Base-by-base conservation (phyloP, 2,329 filamentous ascomycete genomes). In the Gliomastix tumulicola region DNA sequence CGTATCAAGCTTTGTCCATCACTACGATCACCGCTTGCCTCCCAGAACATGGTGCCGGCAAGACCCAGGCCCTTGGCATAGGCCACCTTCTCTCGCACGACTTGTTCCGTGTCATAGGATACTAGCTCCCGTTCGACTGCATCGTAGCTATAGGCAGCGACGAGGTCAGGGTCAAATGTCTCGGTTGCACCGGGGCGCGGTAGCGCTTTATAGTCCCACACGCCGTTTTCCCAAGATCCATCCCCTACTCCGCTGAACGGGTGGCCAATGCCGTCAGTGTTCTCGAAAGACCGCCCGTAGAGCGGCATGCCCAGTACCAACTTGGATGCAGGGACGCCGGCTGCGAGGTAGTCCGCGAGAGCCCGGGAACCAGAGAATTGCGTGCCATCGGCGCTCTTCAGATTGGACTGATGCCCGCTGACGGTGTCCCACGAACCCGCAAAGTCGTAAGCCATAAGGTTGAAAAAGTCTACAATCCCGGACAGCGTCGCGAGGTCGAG, bases 21-120 rank as follows among this genome's bases (percentile, higher is more conserved):
- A 1, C 43, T 47, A 44, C 57, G 63, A 49, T 94, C 87, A 11
- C 77, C 80, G 45, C 76, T 83, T 9, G 77, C 81, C 58, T 94
- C 86, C 87, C 87, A 94, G 73, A 84, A 94, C 68, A 92, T 85
- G 1, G 76, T 80, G 11, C 87, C 87, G 2, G 83, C 86, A 2
- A 94, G 69, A 0, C 72, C 65, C 36, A 68, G 66, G 17, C 62
- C 49, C 46, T 65, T 62, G 44, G 92, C 68, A 50, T 82, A 92
- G 8, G 64, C 53, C 1, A 73, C 73, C 64, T 92, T 94, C 44
- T 62, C 52, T 20, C 54, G 54, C 1, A 74, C 75, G 43, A 80
- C 76, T 21, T 61, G 55, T 1, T 75, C 65, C 5, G 72, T 83
- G 48, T 84, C 80, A 49, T 86, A 92, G 18, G 75, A 77, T 35